Conservation (phyloP, 305 asterid genomes). For the Rubia peregrina region DNA sequence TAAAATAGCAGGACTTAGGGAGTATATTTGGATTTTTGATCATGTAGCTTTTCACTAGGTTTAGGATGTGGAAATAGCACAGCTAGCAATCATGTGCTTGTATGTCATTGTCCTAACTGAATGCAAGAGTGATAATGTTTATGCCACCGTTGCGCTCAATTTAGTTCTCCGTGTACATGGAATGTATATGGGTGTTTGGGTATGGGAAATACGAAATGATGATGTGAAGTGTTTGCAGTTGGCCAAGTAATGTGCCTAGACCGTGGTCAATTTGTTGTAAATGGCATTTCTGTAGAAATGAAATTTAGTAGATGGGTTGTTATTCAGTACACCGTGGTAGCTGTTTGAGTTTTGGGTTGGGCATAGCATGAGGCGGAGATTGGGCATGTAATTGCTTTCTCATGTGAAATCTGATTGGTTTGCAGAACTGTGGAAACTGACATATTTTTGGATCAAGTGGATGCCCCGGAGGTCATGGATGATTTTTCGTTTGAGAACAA, state of each 20-base stretch:
- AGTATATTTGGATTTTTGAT: too few relatives aligned
- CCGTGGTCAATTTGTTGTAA: neutral
- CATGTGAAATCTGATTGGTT: slow-evolving; percentile 12
- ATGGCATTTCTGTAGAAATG: neutral
- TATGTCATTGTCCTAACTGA: neutral
- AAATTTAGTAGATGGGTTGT: neutral
- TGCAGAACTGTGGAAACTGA: slow-evolving; percentile 87
- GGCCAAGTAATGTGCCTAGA: neutral
- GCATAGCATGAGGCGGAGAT: neutral
- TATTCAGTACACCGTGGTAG: neutral
- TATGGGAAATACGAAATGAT: neutral
- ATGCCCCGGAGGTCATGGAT: slow-evolving; percentile 76
- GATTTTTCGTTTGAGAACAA: slow-evolving; percentile 88
- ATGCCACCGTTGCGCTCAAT: neutral
- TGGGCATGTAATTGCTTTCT: slow-evolving; percentile 13
- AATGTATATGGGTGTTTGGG: neutral
- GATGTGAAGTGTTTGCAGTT: neutral
- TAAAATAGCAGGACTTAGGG: too few relatives aligned
- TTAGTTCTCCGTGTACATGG: neutral
- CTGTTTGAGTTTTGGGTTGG: slow-evolving; percentile 1
- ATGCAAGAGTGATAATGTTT: neutral
- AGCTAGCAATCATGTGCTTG: neutral
- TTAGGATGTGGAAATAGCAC: neutral
- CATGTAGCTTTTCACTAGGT: neutral
- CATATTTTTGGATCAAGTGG: slow-evolving; percentile 66